Conservation (phyloP, 2,329 filamentous ascomycete species). For the Ilyonectria mors-panacis region DNA sequence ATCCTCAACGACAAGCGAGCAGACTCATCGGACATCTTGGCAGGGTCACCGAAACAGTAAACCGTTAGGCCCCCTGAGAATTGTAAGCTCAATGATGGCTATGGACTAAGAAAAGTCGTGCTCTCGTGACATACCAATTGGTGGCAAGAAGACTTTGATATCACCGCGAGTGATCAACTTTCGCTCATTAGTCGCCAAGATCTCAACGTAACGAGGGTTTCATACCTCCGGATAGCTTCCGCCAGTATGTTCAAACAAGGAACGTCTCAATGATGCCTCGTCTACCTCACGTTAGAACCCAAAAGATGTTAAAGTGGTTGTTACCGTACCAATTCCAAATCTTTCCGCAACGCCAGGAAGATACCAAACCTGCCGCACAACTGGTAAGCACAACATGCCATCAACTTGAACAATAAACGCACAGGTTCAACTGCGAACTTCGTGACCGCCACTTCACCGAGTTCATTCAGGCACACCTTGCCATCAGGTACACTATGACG, state of each 20-base stretch:
- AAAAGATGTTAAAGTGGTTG: not conserved
- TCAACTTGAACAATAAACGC: slow-evolving; percentile 48
- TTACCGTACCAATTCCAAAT: slow-evolving; percentile 82
- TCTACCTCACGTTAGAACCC: slow-evolving; percentile 64
- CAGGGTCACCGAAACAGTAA: slow-evolving; percentile 96
- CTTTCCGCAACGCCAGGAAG: slow-evolving; percentile 89
- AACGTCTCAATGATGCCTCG: slow-evolving; percentile 87
- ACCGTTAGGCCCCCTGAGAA: slow-evolving; percentile 84
- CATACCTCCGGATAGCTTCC: slow-evolving; percentile 90
- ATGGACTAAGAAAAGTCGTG: not conserved
- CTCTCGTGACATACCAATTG: slow-evolving; percentile 75
- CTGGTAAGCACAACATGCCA: slow-evolving; percentile 11
- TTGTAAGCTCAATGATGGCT: slow-evolving; percentile 24
- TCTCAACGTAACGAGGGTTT: not conserved
- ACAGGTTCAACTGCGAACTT: slow-evolving; percentile 98
- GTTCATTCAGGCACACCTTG: slow-evolving; percentile 89
- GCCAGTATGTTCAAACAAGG: slow-evolving; percentile 94
- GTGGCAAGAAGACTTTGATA: slow-evolving; percentile 95
- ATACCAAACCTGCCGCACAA: slow-evolving; percentile 75
- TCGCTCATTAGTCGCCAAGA: slow-evolving; percentile 38
- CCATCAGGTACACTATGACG: slow-evolving; percentile 76
- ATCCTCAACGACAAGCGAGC: slow-evolving; percentile 87
- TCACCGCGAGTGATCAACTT: slow-evolving; percentile 91
- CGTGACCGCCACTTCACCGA: slow-evolving; percentile 91
- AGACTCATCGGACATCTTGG: slow-evolving; percentile 91